Evolutionary conservation across 495 filamentous ascomycete genomes (phyloP).

Genomic region (Talaromyces wortmannii): DNA sequence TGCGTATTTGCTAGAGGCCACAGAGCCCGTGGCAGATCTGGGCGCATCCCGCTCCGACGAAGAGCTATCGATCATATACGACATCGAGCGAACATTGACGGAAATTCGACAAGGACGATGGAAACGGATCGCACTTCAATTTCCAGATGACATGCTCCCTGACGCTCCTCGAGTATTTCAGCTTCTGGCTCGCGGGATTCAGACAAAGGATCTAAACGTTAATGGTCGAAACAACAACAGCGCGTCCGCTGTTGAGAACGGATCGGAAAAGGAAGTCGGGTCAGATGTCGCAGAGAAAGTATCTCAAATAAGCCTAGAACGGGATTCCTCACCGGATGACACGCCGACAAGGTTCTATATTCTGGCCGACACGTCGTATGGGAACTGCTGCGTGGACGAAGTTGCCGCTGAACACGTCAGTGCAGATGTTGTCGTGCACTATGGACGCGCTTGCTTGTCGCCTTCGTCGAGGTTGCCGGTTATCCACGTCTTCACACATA

Average conservation of each 20-base stretch:
- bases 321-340: conserved; percentile 3
- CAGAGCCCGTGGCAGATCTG: conserved; percentile 21
- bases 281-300: conserved; percentile 16
- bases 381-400: conserved; percentile 95
- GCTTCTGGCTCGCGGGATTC: conserved; percentile 55
- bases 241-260: background rate
- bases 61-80: conserved; percentile 73
- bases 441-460: conserved; percentile 85
- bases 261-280: conserved; percentile 10
- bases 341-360: conserved; percentile 62
- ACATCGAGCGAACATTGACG: conserved; percentile 71
- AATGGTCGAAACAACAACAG: background rate
- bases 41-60: conserved; percentile 46
- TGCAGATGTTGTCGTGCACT: conserved; percentile 90
- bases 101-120: conserved; percentile 68
- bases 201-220: conserved; percentile 16
- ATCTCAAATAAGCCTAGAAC: conserved; percentile 22
- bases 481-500: conserved; percentile 83
- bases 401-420: conserved; percentile 91
- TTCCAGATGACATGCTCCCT: conserved; percentile 83
- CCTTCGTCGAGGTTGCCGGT: conserved; percentile 86
- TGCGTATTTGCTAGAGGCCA: conserved; percentile 63
- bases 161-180: conserved; percentile 81
- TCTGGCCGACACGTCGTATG: conserved; percentile 93
- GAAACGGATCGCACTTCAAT: conserved; percentile 79